Conservation (phyloP, 2,329 filamentous ascomycete genomes). For the Metarhizium brunneum region DNA sequence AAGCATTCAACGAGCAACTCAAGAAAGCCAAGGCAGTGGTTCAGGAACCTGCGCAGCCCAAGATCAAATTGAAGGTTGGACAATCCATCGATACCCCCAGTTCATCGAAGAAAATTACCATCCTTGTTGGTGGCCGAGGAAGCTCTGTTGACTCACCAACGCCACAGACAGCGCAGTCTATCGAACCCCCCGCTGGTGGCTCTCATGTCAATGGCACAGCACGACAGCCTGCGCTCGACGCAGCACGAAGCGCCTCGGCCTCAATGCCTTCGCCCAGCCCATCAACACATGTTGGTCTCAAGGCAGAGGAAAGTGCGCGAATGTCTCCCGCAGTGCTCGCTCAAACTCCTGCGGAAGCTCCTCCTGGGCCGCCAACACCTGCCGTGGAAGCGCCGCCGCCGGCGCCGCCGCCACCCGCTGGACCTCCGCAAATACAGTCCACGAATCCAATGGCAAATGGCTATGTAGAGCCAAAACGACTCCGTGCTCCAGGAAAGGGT, state of each 20-base stretch:
- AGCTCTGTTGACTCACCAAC: slow-evolving; percentile 44
- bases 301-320: slow-evolving; percentile 24
- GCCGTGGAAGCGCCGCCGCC: slow-evolving; percentile 9
- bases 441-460: slow-evolving; percentile 18
- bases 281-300: slow-evolving; percentile 23
- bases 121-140: slow-evolving; percentile 56
- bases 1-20: slow-evolving; percentile 58
- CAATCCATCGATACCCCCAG: slow-evolving; percentile 33
- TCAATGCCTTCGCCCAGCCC: slow-evolving; percentile 36
- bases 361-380: slow-evolving; percentile 6
- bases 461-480: slow-evolving; percentile 26
- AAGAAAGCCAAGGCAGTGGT: slow-evolving; percentile 64
- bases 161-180: slow-evolving; percentile 24
- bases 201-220: slow-evolving; percentile 15
- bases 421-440: slow-evolving; percentile 15
- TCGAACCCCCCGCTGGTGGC: slow-evolving; percentile 13
- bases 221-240: slow-evolving; percentile 21
- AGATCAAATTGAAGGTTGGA: slow-evolving; percentile 71
- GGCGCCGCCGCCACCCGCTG: slow-evolving; percentile 8
- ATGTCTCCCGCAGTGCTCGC: slow-evolving; percentile 16
- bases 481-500: slow-evolving; percentile 36
- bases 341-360: slow-evolving; percentile 9
- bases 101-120: slow-evolving; percentile 56
- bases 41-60: slow-evolving; percentile 61
- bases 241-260: slow-evolving; percentile 29